Evolutionary conservation across 345 rosid genomes (phyloP).

Genomic region (Moricandia moricandioides): DNA sequence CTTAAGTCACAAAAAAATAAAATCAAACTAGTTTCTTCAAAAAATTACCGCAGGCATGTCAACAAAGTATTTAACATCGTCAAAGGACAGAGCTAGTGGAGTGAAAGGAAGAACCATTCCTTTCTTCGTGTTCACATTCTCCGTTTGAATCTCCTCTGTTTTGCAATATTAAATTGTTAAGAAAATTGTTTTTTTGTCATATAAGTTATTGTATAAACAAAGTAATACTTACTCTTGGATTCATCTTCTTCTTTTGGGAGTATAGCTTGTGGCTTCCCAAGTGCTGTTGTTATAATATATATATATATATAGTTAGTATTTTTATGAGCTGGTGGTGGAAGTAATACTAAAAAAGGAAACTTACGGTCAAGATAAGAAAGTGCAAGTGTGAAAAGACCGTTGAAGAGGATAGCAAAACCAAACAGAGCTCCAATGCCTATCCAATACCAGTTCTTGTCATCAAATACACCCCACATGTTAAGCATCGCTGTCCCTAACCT

Average conservation of each 20-base stretch:
- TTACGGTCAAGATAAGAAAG: slow-evolving; percentile 71
- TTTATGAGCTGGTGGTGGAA: not conserved
- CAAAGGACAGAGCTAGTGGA: slow-evolving; percentile 75
- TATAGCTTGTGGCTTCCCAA: slow-evolving; percentile 64
- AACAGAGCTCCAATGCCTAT: slow-evolving; percentile 65
- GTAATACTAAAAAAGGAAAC: slow-evolving; percentile 27
- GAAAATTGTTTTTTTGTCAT: not conserved
- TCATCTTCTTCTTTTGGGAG: slow-evolving; percentile 43
- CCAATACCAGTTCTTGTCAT: slow-evolving; percentile 78
- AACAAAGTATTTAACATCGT: slow-evolving; percentile 63
- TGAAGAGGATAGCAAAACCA: slow-evolving; percentile 67
- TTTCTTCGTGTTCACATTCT: slow-evolving; percentile 45
- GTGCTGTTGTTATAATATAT: slow-evolving; percentile 45
- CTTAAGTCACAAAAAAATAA: not conserved
- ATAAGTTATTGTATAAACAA: not conserved
- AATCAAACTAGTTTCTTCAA: not conserved
- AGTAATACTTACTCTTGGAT: slow-evolving; percentile 2
- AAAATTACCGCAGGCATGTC: slow-evolving; percentile 70
- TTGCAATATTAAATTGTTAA: not conserved
- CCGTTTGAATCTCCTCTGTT: slow-evolving; percentile 50
- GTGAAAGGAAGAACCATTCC: slow-evolving; percentile 86
- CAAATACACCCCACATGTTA: slow-evolving; percentile 46
- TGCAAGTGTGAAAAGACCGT: slow-evolving; percentile 62
- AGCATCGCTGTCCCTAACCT: slow-evolving; percentile 59
- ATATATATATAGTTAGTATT: not conserved